Percentiles rank a stretch among this genome's conserved stretches.
phyloP scores from a whole-genome alignment of 116 monocot species.

The Cymodocea nodosa region DNA sequence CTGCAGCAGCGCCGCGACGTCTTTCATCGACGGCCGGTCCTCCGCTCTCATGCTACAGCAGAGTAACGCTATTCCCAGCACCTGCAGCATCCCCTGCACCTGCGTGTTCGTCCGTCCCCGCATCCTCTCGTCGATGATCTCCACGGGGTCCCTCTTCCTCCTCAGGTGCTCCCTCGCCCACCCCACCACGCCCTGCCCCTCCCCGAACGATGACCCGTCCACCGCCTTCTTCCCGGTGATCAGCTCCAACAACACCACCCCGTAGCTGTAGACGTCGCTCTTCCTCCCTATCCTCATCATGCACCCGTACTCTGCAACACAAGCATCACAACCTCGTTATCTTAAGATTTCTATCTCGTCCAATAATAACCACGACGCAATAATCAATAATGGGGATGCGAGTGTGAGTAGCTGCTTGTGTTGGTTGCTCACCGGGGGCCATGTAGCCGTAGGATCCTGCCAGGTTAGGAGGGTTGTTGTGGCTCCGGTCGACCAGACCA shows the following conservation, averaged over 20 bases:
- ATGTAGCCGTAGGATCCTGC: slow-evolving; percentile 92
- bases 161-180: slow-evolving; percentile 70
- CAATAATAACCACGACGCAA: no score
- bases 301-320: slow-evolving; percentile 56
- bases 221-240: slow-evolving; percentile 49
- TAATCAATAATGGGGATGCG: no score
- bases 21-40: slow-evolving; percentile 85
- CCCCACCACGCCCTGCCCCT: slow-evolving; percentile 44
- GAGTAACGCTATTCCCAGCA: slow-evolving; percentile 63
- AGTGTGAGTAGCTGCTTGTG: background rate
- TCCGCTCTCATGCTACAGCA: slow-evolving; percentile 55
- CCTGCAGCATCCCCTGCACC: slow-evolving; percentile 75
- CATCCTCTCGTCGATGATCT: slow-evolving; percentile 49
- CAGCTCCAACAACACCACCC: slow-evolving; percentile 60
- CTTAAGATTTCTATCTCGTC: no score
- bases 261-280: slow-evolving; percentile 88
- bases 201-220: slow-evolving; percentile 36
- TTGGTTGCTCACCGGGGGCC: slow-evolving; percentile 43
- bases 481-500: slow-evolving; percentile 16
- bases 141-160: slow-evolving; percentile 37
- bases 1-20: slow-evolving; percentile 50
- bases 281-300: slow-evolving; percentile 66
- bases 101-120: slow-evolving; percentile 39
- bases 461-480: slow-evolving; percentile 12
- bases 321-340: background rate